Conservation (phyloP, 2,329 filamentous ascomycete species). For the Botrytis byssoidea region DNA sequence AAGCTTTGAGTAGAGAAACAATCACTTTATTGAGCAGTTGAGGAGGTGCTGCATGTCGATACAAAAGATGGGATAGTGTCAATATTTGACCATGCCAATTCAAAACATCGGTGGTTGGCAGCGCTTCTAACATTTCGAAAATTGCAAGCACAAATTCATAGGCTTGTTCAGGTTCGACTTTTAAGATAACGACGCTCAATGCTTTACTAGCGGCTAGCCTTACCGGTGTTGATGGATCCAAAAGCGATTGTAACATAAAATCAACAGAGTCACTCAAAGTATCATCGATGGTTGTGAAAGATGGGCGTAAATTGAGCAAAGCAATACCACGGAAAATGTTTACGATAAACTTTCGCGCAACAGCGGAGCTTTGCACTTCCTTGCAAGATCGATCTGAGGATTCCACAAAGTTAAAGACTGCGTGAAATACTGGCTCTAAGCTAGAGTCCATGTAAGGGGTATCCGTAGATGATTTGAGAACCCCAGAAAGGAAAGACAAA, state of each 20-base stretch:
- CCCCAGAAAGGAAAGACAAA: conserved; percentile 74
- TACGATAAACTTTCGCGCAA: conserved; percentile 77
- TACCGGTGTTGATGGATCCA: conserved; percentile 88
- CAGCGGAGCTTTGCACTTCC: conserved; percentile 66
- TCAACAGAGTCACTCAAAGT: conserved; percentile 80
- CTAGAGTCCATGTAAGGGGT: conserved; percentile 71
- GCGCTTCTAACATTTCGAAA: conserved; percentile 63
- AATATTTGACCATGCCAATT: conserved; percentile 93
- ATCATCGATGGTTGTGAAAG: conserved; percentile 39
- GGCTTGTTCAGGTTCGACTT: conserved; percentile 76
- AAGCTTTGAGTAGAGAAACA: conserved; percentile 71
- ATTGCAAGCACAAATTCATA: conserved; percentile 85
- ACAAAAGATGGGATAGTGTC: conserved; percentile 82
- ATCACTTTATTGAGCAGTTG: conserved; percentile 70
- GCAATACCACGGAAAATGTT: conserved; percentile 79
- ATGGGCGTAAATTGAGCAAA: conserved; percentile 50
- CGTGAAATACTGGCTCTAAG: conserved; percentile 63
- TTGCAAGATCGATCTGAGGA: conserved; percentile 49
- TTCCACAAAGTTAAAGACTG: conserved; percentile 59
- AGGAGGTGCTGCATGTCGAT: conserved; percentile 75
- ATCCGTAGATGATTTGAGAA: conserved; percentile 67
- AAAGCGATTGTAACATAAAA: conserved; percentile 72
- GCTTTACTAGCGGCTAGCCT: conserved; percentile 90
- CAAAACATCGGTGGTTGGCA: conserved; percentile 45
- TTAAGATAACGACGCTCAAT: conserved; percentile 80